These are phyloP conservation scores for Phytophthora kernoviae DNA, from an alignment of 352 stramenopile genomes.

Conservation along the genomic window DNA sequence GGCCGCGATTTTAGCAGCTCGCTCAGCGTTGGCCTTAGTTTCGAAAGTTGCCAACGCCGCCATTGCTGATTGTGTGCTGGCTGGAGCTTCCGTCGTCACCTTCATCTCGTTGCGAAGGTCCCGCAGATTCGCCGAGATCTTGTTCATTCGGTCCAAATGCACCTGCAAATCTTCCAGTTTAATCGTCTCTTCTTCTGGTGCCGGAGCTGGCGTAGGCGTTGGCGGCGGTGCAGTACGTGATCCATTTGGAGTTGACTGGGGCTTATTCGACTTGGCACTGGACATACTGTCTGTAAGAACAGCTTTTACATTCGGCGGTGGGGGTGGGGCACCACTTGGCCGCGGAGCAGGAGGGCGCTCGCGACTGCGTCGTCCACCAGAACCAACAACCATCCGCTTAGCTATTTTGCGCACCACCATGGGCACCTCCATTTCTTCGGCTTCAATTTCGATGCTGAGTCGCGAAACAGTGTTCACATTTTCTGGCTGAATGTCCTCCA, in stretches of 20 bases:
- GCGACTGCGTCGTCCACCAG: slow-evolving; percentile 39
- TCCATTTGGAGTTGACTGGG: slow-evolving; percentile 14
- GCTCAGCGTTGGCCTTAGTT: slow-evolving; percentile 57
- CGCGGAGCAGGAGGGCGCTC: slow-evolving; percentile 28
- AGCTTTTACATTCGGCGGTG: slow-evolving; percentile 33
- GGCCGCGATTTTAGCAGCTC: slow-evolving; percentile 59
- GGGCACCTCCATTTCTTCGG: slow-evolving; percentile 39
- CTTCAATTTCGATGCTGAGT: slow-evolving; percentile 19
- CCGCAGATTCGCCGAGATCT: slow-evolving; percentile 65
- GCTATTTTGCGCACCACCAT: slow-evolving; percentile 55
- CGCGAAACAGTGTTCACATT: slow-evolving; percentile 2
- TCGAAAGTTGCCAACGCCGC: slow-evolving; percentile 56
- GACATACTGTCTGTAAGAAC: slow-evolving; percentile 40
- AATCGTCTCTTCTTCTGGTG: slow-evolving; percentile 39
- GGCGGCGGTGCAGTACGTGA: neutral
- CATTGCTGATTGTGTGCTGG: slow-evolving; percentile 54
- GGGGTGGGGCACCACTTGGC: slow-evolving; percentile 20
- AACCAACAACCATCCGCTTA: slow-evolving; percentile 45
- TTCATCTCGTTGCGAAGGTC: slow-evolving; percentile 52
- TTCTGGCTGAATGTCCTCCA: slow-evolving; percentile 26
- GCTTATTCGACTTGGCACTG: slow-evolving; percentile 24
- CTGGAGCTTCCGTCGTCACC: slow-evolving; percentile 42
- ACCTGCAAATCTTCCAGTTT: slow-evolving; percentile 72
- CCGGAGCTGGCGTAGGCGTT: neutral
- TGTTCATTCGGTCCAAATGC: slow-evolving; percentile 78